A percentile compares a stretch with the other conserved stretches of the same genome.
Evolutionary conservation across 23 red algal species (phyloP).

Genomic region (Gracilaria gracilis): DNA sequence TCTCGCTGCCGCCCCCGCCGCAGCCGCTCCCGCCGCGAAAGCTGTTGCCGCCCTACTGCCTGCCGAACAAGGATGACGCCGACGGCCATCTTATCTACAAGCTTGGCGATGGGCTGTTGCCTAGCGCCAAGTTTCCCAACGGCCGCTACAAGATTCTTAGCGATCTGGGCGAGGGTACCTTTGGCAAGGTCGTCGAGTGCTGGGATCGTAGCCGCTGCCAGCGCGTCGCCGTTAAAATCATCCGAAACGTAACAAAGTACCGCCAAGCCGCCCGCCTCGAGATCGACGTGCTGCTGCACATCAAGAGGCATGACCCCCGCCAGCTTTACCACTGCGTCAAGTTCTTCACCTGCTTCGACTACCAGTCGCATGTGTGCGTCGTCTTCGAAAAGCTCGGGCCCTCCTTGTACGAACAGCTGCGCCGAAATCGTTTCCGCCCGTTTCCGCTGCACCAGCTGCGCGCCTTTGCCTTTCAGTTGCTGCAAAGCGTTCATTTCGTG

Average conservation of each 20-base stretch:
- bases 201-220: conserved; percentile 73
- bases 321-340: conserved; percentile 78
- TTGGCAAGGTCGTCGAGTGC: conserved; percentile 92
- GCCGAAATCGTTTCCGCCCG: conserved; percentile 81
- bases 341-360: conserved; percentile 86
- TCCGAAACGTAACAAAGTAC: conserved; percentile 85
- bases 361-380: conserved; percentile 88
- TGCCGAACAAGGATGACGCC: conserved; percentile 64
- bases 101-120: conserved; percentile 78
- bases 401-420: conserved; percentile 89
- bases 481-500: conserved; percentile 87
- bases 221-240: conserved; percentile 85
- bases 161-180: conserved; percentile 87
- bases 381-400: conserved; percentile 94
- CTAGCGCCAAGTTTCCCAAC: conserved; percentile 69
- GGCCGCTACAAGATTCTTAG: conserved; percentile 87
- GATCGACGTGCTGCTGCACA: conserved; percentile 77
- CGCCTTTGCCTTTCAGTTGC: conserved; percentile 80
- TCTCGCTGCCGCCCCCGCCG: not conserved
- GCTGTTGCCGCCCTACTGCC: not conserved
- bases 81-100: conserved; percentile 86
- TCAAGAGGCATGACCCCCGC: conserved; percentile 59
- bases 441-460: conserved; percentile 80
- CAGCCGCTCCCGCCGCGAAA: not conserved
- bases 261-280: conserved; percentile 82